A percentile compares a stretch with the other conserved stretches of the same genome.
These are phyloP conservation scores for Argentina anserina DNA, from an alignment of 306 rosid species.

Conservation along the genomic window DNA sequence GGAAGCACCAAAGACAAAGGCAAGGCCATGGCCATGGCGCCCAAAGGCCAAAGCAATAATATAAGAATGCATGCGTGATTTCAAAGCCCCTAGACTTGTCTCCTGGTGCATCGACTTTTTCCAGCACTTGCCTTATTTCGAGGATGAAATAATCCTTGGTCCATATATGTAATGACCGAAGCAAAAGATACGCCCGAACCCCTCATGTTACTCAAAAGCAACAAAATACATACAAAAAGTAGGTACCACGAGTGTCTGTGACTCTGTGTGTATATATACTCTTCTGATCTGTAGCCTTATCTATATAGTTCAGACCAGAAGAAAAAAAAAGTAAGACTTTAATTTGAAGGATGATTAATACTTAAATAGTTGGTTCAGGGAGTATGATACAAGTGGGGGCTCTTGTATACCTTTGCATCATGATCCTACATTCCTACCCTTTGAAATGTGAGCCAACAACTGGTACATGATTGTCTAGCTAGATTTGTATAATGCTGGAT, in stretches of 20 bases:
- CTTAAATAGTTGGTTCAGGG: background rate
- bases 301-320: background rate
- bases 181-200: background rate
- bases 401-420: background rate
- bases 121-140: slow-evolving; percentile 54
- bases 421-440: background rate
- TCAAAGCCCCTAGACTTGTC: slow-evolving; percentile 49
- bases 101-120: slow-evolving; percentile 58
- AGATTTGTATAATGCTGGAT: slow-evolving; percentile 3
- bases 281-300: slow-evolving; percentile 5
- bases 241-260: background rate
- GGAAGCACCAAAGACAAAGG: slow-evolving; percentile 25
- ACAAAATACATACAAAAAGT: slow-evolving; percentile 6
- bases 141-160: slow-evolving; percentile 11
- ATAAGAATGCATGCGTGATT: slow-evolving; percentile 45
- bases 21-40: background rate
- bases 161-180: background rate
- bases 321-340: background rate
- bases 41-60: background rate
- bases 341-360: slow-evolving; percentile 9
- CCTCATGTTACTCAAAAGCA: slow-evolving; percentile 15
- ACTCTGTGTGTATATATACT: background rate
- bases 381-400: background rate
- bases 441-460: background rate
- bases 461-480: background rate